These are phyloP conservation scores for Bonnemaisonia californica DNA, from an alignment of 31 red algal genomes.

Conservation along the genomic window DNA sequence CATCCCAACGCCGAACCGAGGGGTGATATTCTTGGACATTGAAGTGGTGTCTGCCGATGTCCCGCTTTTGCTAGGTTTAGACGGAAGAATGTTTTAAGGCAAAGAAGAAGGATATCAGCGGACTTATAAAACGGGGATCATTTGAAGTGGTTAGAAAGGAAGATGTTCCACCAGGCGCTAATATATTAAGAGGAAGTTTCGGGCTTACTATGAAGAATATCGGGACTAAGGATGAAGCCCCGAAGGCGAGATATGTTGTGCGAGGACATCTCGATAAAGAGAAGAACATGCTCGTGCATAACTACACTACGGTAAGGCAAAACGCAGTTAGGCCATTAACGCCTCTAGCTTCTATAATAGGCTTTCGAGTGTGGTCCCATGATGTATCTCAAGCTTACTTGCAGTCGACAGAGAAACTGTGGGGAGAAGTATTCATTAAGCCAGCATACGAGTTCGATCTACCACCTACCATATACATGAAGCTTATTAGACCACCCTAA, in stretches of 20 bases:
- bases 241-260: neutral
- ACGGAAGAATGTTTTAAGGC: too few relatives aligned
- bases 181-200: neutral
- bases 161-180: neutral
- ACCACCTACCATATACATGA: neutral
- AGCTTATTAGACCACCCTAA: constrained; percentile 16
- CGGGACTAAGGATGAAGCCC: neutral
- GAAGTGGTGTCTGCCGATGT: too few relatives aligned
- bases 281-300: constrained; percentile 1
- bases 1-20: too few relatives aligned
- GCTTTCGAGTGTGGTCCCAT: constrained; percentile 25
- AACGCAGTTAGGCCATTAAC: neutral
- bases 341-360: constrained; percentile 2
- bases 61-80: too few relatives aligned
- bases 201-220: neutral
- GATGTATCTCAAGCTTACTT: constrained; percentile 33
- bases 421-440: neutral
- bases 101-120: too few relatives aligned
- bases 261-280: neutral
- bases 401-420: neutral
- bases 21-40: too few relatives aligned
- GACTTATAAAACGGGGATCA: too few relatives aligned
- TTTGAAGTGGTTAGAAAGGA: too few relatives aligned
- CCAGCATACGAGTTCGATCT: constrained; percentile 25
- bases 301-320: constrained; percentile 12